phyloP scores from a whole-genome alignment of 495 filamentous ascomycete genomes.

The Podospora pseudopauciseta region DNA sequence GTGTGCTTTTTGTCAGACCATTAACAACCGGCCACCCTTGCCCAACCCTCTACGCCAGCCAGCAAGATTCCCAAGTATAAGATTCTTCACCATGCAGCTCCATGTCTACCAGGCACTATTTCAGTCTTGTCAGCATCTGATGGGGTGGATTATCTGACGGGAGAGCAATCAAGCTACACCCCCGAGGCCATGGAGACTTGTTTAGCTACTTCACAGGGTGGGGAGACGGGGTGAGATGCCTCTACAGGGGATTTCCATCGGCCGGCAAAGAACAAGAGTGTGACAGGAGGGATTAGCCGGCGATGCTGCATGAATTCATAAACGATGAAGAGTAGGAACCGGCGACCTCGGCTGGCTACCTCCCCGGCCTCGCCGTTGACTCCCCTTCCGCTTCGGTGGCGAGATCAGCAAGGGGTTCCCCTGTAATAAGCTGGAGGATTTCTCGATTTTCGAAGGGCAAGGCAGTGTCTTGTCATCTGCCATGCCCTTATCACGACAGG shows the following conservation, averaged over 20 bases:
- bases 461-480: slow-evolving; percentile 75
- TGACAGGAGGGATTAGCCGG: no score
- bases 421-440: slow-evolving; percentile 60
- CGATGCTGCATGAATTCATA: background rate
- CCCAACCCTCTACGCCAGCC: slow-evolving; percentile 57
- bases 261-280: slow-evolving; percentile 20
- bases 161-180: slow-evolving; percentile 64
- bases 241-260: slow-evolving; percentile 63
- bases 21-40: slow-evolving; percentile 52
- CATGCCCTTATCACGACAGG: slow-evolving; percentile 63
- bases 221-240: slow-evolving; percentile 64
- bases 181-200: slow-evolving; percentile 69
- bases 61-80: slow-evolving; percentile 61
- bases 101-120: slow-evolving; percentile 23
- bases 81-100: slow-evolving; percentile 41
- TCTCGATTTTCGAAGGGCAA: slow-evolving; percentile 64
- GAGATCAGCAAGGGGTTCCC: slow-evolving; percentile 60
- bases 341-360: slow-evolving; percentile 59
- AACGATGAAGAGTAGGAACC: slow-evolving; percentile 17
- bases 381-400: slow-evolving; percentile 63
- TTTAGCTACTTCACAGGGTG: slow-evolving; percentile 62
- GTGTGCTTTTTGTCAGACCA: slow-evolving; percentile 36
- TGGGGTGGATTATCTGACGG: slow-evolving; percentile 76
- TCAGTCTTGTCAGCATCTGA: slow-evolving; percentile 55
- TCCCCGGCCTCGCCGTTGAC: slow-evolving; percentile 64